phyloP scores from a whole-genome alignment of 2,329 filamentous ascomycete species.

The Chalaropsis thielavioides region DNA sequence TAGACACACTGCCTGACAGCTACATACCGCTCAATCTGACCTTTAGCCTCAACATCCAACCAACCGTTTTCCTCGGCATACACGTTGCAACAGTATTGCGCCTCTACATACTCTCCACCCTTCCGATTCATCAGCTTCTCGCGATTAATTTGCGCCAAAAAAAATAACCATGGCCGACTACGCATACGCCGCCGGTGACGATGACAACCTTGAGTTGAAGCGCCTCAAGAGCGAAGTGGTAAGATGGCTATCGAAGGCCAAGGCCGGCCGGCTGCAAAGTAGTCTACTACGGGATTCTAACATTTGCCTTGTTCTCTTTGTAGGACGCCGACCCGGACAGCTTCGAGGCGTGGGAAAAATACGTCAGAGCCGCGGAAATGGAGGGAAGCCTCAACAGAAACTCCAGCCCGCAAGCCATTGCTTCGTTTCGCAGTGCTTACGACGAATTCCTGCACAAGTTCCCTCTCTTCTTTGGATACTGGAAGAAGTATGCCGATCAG shows the following conservation, averaged over 20 bases:
- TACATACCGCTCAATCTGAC: too few species aligned
- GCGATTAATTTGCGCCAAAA: background rate
- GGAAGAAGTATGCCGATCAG: conserved; percentile 98
- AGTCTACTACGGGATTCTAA: background rate
- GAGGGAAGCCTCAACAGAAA: conserved; percentile 94
- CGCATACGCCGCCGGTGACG: conserved; percentile 33
- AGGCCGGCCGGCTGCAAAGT: background rate
- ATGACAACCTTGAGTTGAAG: conserved; percentile 70
- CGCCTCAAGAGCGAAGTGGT: conserved; percentile 68
- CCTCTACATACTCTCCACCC: too few species aligned
- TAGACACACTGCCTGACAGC: too few species aligned
- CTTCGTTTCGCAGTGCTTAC: conserved; percentile 73
- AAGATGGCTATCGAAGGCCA: conserved; percentile 26
- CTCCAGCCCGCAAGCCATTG: conserved; percentile 85
- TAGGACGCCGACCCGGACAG: conserved; percentile 65
- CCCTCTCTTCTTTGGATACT: conserved; percentile 91
- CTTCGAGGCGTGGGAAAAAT: conserved; percentile 89
- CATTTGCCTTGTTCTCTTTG: background rate
- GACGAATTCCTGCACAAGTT: conserved; percentile 91
- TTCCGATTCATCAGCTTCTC: background rate
- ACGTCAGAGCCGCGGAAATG: conserved; percentile 72
- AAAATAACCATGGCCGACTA: conserved; percentile 13
- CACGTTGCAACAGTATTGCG: too few species aligned
- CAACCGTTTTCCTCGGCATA: too few species aligned
- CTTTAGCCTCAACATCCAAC: too few species aligned